Evolutionary conservation across 148 eudicot species (phyloP).

Genomic region (Pharnaceum exiguum): DNA sequence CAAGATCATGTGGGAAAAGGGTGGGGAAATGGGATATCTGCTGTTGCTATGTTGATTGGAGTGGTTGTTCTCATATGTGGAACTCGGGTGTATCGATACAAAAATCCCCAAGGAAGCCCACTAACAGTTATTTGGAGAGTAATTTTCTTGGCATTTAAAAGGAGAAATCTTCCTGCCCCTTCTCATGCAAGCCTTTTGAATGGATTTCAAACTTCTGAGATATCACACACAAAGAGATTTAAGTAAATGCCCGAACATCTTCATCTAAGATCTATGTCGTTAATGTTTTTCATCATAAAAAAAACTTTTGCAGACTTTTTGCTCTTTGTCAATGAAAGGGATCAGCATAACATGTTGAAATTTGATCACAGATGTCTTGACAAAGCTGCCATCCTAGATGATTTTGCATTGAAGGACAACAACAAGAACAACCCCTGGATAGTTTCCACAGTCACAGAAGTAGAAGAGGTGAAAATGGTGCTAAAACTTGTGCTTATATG

Average conservation of each 20-base stretch:
- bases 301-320: too few relatives aligned
- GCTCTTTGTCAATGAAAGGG: too few relatives aligned
- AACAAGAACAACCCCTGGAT: slow-evolving; percentile 48
- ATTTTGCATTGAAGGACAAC: slow-evolving; percentile 33
- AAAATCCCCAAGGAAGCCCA: slow-evolving; percentile 84
- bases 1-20: slow-evolving; percentile 91
- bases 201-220: slow-evolving; percentile 48
- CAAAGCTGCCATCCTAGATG: slow-evolving; percentile 81
- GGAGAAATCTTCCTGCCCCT: slow-evolving; percentile 55
- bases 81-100: slow-evolving; percentile 57
- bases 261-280: background rate
- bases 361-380: slow-evolving; percentile 66
- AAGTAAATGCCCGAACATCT: slow-evolving; percentile 34
- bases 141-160: slow-evolving; percentile 63
- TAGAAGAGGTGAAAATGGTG: slow-evolving; percentile 96
- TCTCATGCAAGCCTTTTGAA: slow-evolving; percentile 55
- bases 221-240: slow-evolving; percentile 49
- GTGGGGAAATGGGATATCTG: slow-evolving; percentile 93
- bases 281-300: too few relatives aligned
- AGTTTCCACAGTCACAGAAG: slow-evolving; percentile 80
- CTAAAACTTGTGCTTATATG: slow-evolving; percentile 80
- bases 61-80: slow-evolving; percentile 64
- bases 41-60: slow-evolving; percentile 70
- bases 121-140: slow-evolving; percentile 90
- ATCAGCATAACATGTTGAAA: too few relatives aligned